These are phyloP conservation scores for Apiospora malaysiana DNA, from an alignment of 2,329 filamentous ascomycete species.

Conservation along the genomic window DNA sequence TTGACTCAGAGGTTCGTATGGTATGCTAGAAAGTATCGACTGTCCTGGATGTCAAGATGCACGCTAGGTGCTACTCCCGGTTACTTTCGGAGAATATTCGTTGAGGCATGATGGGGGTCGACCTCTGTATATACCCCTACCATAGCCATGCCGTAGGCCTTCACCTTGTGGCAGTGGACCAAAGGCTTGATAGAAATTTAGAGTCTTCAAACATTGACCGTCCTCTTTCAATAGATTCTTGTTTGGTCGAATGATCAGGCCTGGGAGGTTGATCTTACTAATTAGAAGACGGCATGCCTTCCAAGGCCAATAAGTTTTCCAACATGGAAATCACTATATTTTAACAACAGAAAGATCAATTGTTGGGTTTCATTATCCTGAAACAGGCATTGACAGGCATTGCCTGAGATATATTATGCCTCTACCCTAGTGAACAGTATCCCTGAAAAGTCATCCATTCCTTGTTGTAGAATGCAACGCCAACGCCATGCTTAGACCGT, in stretches of 20 bases:
- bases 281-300: not conserved
- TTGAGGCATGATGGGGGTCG: too few species aligned
- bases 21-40: too few species aligned
- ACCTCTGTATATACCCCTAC: too few species aligned
- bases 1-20: too few species aligned
- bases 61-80: too few species aligned
- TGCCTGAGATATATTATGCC: not conserved
- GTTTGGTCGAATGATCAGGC: too few species aligned
- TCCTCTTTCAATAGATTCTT: not conserved
- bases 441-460: not conserved
- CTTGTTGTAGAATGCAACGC: not conserved
- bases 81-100: too few species aligned
- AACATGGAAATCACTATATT: not conserved
- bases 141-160: too few species aligned
- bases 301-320: not conserved
- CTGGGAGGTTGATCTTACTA: not conserved
- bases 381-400: not conserved
- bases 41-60: too few species aligned
- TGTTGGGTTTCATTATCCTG: too few species aligned
- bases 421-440: not conserved
- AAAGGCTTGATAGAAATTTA: not conserved
- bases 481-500: constrained; percentile 8
- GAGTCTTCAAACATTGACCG: not conserved
- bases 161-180: not conserved
- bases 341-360: not conserved